Percentiles rank a stretch among this genome's conserved stretches.
phyloP scores from a whole-genome alignment of 371 early-diverging fungal species.

The Mortierella sp. region DNA sequence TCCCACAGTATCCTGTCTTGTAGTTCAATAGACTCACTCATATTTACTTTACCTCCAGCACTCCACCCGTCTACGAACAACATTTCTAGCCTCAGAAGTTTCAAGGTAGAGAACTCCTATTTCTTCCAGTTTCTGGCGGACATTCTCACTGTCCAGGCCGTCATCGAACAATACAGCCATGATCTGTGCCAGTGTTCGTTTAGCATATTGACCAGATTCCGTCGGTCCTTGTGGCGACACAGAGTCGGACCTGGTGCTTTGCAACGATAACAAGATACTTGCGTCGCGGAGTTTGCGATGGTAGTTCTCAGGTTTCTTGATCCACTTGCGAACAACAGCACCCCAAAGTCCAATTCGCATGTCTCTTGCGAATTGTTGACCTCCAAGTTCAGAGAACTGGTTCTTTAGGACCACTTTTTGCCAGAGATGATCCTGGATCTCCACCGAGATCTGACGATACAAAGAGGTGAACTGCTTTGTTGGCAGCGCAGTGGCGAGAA shows the following conservation, averaged over 20 bases:
- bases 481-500: slow-evolving; percentile 60
- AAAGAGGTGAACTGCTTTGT: slow-evolving; percentile 56
- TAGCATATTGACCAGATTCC: slow-evolving; percentile 5
- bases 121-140: slow-evolving; percentile 47
- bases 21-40: not conserved
- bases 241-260: slow-evolving; percentile 45
- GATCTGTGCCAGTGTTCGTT: slow-evolving; percentile 52
- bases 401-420: slow-evolving; percentile 63
- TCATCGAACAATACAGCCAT: slow-evolving; percentile 58
- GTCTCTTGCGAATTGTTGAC: slow-evolving; percentile 65
- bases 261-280: slow-evolving; percentile 54
- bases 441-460: slow-evolving; percentile 57
- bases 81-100: slow-evolving; percentile 54
- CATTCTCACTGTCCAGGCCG: slow-evolving; percentile 20
- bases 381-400: slow-evolving; percentile 66
- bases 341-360: slow-evolving; percentile 67
- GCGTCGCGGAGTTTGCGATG: slow-evolving; percentile 58
- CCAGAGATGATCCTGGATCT: slow-evolving; percentile 75
- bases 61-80: slow-evolving; percentile 57
- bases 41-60: slow-evolving; percentile 40
- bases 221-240: slow-evolving; percentile 7
- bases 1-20: no score
- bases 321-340: slow-evolving; percentile 56
- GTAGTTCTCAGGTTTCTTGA: slow-evolving; percentile 67
- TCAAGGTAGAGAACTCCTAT: slow-evolving; percentile 56